Evolutionary conservation across 2,329 filamentous ascomycete species (phyloP).

Genomic region (Fusarium sp.): DNA sequence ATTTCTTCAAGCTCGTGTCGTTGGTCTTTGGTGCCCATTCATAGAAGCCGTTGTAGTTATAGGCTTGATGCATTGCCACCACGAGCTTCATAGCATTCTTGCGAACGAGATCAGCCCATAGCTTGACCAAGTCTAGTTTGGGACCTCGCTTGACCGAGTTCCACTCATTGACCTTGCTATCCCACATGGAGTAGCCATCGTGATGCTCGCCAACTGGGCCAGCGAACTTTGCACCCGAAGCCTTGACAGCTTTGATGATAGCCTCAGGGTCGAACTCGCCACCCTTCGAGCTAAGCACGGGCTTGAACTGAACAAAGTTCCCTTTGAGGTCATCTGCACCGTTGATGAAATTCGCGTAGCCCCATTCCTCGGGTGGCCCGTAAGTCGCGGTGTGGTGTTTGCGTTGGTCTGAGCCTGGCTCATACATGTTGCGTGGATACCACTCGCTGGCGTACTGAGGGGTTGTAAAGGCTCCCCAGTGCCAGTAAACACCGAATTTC

Average conservation of each 20-base stretch:
- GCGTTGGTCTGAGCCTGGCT: constrained; percentile 2
- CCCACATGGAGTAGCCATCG: constrained; percentile 21
- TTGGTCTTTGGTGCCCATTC: constrained; percentile 13
- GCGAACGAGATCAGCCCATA: background rate
- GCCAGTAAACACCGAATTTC: constrained; percentile 24
- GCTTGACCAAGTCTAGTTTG: constrained; percentile 4
- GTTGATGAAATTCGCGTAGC: constrained; percentile 9
- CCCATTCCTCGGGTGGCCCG: constrained; percentile 11
- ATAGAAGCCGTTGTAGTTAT: constrained; percentile 18
- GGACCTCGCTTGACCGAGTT: constrained; percentile 12
- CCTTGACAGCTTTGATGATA: constrained; percentile 5
- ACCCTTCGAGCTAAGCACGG: background rate
- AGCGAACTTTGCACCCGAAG: constrained; percentile 8
- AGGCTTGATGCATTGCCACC: constrained; percentile 19
- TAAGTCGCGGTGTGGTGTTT: constrained; percentile 6
- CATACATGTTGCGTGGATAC: constrained; percentile 24
- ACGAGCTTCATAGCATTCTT: constrained; percentile 20
- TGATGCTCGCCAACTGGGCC: constrained; percentile 17
- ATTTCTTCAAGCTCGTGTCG: constrained; percentile 2
- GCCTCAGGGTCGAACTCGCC: constrained; percentile 9
- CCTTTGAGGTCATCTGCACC: constrained; percentile 1
- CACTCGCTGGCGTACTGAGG: constrained; percentile 17
- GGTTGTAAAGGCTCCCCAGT: constrained; percentile 23
- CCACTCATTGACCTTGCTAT: constrained; percentile 19
- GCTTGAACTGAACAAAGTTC: constrained; percentile 10